Base-by-base conservation (phyloP, 768 basidiomycete genomes). In the Boletus insuetus region DNA sequence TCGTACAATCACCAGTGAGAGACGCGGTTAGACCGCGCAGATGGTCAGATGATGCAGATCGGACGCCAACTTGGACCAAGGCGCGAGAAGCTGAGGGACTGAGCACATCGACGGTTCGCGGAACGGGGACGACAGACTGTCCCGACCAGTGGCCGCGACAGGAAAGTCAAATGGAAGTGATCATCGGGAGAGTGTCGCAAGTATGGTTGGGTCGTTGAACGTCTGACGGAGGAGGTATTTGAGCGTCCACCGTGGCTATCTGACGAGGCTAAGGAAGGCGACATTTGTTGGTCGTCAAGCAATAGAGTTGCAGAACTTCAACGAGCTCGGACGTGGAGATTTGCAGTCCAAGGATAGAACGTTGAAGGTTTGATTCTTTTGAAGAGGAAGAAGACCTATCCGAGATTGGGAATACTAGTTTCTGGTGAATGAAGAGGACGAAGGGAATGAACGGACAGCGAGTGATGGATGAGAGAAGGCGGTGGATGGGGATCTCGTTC, bases 201-300 rank as follows among this genome's bases (percentile, higher is more conserved):
- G 44, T 19, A 19, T 42, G 46, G 43, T 53, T 41, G 42, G 50
- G 47, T 2, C 20, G 37, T 22, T 47, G 49, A 11, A 13, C n/a
- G 20, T 47, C 42, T 2, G 48, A 46, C 3, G 49, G 11, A 24
- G 49, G 40, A n/a, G 17, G 61, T 71, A 71, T 71, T 71, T 71
- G 69, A 71, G 63, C 24, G 53, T 6, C 26, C 41, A 39, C 13
- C 14, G 44, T 40, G 46, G 46, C 17, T 20, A 10, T 54, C 51
- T 13, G 53, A 41, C 13, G 55, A 48, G 46, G 44, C 70, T 32
- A 56, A 60, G 60, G 67, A 68, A 69, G 70, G 65, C 9, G 67
- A 56, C 63, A 71, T 69, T 61, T 63, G 63, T 59, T 73, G 69
- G 69, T 73, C 24, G 67, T 68, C 68, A 71, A 40, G 69, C 49